A percentile compares a stretch with the other conserved stretches of the same genome.
Evolutionary conservation across 2,329 filamentous ascomycete genomes (phyloP).

Genomic region (Aspergillus latus): DNA sequence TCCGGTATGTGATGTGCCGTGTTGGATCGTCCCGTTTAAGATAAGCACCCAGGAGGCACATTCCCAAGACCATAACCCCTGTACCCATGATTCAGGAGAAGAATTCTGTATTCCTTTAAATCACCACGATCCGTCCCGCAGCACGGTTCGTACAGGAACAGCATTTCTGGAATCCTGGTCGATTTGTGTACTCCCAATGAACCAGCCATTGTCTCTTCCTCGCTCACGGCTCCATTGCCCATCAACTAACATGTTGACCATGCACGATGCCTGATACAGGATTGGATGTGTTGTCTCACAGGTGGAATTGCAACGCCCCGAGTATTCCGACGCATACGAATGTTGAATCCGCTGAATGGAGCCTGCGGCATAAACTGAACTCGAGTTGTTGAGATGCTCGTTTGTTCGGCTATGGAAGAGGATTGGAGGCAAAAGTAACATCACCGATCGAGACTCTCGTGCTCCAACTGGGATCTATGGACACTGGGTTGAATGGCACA

Average conservation of each 20-base stretch:
- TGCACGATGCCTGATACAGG: not conserved
- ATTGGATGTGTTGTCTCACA: not conserved
- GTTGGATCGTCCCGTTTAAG: slow-evolving; percentile 17
- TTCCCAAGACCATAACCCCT: slow-evolving; percentile 20
- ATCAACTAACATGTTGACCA: not conserved
- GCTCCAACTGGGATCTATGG: slow-evolving; percentile 7
- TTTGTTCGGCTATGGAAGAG: not conserved
- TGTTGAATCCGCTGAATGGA: slow-evolving; percentile 14
- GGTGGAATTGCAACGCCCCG: slow-evolving; percentile 10
- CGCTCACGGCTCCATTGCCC: not conserved
- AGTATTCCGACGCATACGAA: slow-evolving; percentile 11
- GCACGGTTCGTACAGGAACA: slow-evolving; percentile 9
- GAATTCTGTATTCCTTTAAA: slow-evolving; percentile 8
- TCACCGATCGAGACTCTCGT: not conserved
- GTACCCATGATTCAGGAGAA: slow-evolving; percentile 8
- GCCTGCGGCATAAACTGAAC: slow-evolving; percentile 6
- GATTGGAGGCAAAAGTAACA: not conserved
- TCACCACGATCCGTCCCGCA: slow-evolving; percentile 9
- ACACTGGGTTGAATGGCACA: not conserved
- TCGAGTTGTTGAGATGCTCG: not conserved
- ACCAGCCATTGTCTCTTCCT: slow-evolving; percentile 1
- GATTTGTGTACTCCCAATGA: slow-evolving; percentile 4
- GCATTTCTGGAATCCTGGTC: slow-evolving; percentile 6
- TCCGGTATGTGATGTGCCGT: slow-evolving; percentile 19
- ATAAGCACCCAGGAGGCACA: slow-evolving; percentile 21